Evolutionary conservation across 78 protist species (phyloP), one percentile per base, ranked within the genome.

Genomic region (Salpingoeca rosetta): DNA sequence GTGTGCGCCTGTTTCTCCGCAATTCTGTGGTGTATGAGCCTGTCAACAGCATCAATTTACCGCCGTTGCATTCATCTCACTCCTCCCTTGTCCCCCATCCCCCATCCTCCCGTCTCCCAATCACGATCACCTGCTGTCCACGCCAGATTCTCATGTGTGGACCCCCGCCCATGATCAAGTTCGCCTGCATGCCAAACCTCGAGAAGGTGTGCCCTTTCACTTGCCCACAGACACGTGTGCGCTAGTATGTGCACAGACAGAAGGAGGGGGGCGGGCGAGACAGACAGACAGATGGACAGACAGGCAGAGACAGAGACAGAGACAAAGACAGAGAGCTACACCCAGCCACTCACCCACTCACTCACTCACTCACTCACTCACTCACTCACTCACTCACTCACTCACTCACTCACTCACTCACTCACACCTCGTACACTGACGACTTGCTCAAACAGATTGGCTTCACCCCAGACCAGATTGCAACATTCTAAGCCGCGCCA

Each of bases 111-210:
- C n/a, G n/a, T n/a, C n/a, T n/a, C n/a, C n/a, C n/a, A n/a, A n/a
- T n/a, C n/a, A n/a, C n/a, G n/a, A n/a, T 51, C 65, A 51, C 65
- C 65, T 51, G 65, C 31, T 51, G 31, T 51, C 17, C 17, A 22
- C 17, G 65, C 17, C 41, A 41, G 44, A 27, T 83, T 39, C 39
- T 90, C 74, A 76, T 90, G 84, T 90, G 93, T 42, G 93, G 93
- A 0, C 93, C 93, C 31, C 90, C 93, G 27, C 87, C 90, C 45
- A 90, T 90, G 93, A 0, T 87, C 76, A 85, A 90, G 35, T 85
- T 79, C 36, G 90, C 93, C 27, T 84, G 90, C 85, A 2, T 76
- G 27, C 93, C 93, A 43, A 43, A 42, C 76, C 85, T 90, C 39
- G 72, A 80, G 78, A 84, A 56, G 65, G 65, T 51, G 65, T 17